phyloP scores from a whole-genome alignment of 805 yeast species.

The Candida piceae region DNA sequence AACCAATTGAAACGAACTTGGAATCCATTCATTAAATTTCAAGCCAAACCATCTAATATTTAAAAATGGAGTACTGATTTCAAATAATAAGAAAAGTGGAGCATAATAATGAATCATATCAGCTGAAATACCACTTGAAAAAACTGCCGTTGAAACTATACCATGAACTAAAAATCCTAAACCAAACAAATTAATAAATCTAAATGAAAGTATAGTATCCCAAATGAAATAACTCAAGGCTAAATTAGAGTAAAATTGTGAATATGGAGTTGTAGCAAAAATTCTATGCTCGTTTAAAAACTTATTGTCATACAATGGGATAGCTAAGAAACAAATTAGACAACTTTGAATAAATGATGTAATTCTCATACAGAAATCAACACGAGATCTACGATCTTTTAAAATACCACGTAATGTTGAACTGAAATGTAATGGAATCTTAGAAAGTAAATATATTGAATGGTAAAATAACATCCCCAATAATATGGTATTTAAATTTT shows the following conservation, averaged over 20 bases:
- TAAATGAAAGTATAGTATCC: constrained; percentile 29
- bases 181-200: constrained; percentile 27
- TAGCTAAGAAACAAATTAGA: constrained; percentile 25
- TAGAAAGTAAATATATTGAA: constrained; percentile 24
- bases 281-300: constrained; percentile 26
- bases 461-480: constrained; percentile 20
- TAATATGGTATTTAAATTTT: constrained; percentile 1
- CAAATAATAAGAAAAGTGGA: constrained; percentile 32
- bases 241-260: constrained; percentile 24
- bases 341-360: constrained; percentile 32
- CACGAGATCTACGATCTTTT: constrained; percentile 11
- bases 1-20: constrained; percentile 25
- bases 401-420: constrained; percentile 3
- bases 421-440: constrained; percentile 8
- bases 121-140: constrained; percentile 20
- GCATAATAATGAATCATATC: constrained; percentile 31
- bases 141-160: constrained; percentile 30
- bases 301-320: constrained; percentile 28
- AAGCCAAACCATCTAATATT: constrained; percentile 34
- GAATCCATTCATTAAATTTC: constrained; percentile 23
- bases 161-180: constrained; percentile 34
- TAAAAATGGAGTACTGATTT: constrained; percentile 33
- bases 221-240: constrained; percentile 34
- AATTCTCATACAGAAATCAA: constrained; percentile 29
- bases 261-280: constrained; percentile 32